A percentile compares a stretch with the other conserved stretches of the same genome.
phyloP scores from a whole-genome alignment of 257 asterid species.

The Hygrophila difformis region DNA sequence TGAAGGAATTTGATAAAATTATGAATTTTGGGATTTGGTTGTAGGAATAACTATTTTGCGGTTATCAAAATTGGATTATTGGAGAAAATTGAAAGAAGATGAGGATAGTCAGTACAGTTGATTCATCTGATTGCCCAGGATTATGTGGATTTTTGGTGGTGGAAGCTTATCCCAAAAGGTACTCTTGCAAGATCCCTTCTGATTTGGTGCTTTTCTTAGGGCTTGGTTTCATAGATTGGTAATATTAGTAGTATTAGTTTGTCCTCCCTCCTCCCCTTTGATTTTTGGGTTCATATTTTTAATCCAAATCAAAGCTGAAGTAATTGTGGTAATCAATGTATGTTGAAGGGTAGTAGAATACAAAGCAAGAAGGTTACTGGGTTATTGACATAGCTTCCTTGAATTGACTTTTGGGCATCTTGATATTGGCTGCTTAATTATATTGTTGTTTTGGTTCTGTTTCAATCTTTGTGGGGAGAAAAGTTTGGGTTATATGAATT shows the following conservation, averaged over 20 bases:
- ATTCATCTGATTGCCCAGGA: conserved; percentile 39
- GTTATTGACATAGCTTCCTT: conserved; percentile 25
- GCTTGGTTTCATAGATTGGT: conserved; percentile 99
- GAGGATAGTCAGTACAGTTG: conserved; percentile 51
- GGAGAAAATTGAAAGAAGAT: no score
- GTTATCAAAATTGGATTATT: no score
- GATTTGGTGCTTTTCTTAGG: conserved; percentile 92
- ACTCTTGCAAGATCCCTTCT: conserved; percentile 92
- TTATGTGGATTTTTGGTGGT: conserved; percentile 63
- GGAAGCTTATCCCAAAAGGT: conserved; percentile 95
- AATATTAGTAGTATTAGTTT: no score
- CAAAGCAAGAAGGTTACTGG: conserved; percentile 33
- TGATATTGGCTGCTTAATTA: conserved; percentile 12
- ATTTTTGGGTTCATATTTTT: no score
- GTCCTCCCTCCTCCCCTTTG: no score
- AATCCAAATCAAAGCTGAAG: no score
- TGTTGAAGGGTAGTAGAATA: no score
- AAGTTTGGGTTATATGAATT: conserved; percentile 7
- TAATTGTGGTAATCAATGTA: conserved; percentile 26
- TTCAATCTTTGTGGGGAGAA: background rate
- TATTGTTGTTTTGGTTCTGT: conserved; percentile 3
- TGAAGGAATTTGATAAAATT: no score
- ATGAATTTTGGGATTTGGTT: no score
- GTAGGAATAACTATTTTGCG: no score
- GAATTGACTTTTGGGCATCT: conserved; percentile 10